Conservation (phyloP, 768 basidiomycete genomes). For the Phlebiopsis gigantea region DNA sequence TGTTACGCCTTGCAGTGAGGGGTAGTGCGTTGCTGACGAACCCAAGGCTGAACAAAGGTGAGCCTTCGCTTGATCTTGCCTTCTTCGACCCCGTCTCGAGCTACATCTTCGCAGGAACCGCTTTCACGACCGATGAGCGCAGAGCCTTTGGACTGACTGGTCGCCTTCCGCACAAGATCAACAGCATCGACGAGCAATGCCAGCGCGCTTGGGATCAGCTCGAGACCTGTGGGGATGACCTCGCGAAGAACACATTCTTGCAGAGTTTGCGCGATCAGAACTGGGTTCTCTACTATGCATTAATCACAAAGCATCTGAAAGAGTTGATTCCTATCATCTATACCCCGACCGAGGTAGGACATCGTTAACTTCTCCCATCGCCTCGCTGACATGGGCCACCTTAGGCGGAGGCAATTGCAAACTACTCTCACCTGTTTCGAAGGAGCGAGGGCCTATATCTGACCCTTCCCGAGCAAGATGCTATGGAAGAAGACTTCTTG, state of each 20-base stretch:
- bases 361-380: neutral
- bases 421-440: constrained; percentile 82
- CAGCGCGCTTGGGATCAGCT: constrained; percentile 69
- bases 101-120: constrained; percentile 43
- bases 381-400: neutral
- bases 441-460: constrained; percentile 75
- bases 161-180: constrained; percentile 31
- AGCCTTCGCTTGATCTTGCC: too few species aligned
- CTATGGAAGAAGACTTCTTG: constrained; percentile 74
- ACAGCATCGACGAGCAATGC: constrained; percentile 70
- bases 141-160: constrained; percentile 56
- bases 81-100: too few species aligned
- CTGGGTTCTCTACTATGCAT: constrained; percentile 73
- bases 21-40: constrained; percentile 59
- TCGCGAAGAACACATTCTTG: constrained; percentile 70
- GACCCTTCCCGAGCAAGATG: constrained; percentile 50
- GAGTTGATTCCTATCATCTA: constrained; percentile 68
- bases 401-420: constrained; percentile 74
- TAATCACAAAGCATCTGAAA: constrained; percentile 39
- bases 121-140: constrained; percentile 65
- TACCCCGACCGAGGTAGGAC: constrained; percentile 68
- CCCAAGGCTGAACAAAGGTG: constrained; percentile 70
- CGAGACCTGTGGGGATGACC: constrained; percentile 27
- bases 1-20: constrained; percentile 45
- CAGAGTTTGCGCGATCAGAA: constrained; percentile 78